Conservation (phyloP, 2,329 filamentous ascomycete species). For the Botrytis squamosa region DNA sequence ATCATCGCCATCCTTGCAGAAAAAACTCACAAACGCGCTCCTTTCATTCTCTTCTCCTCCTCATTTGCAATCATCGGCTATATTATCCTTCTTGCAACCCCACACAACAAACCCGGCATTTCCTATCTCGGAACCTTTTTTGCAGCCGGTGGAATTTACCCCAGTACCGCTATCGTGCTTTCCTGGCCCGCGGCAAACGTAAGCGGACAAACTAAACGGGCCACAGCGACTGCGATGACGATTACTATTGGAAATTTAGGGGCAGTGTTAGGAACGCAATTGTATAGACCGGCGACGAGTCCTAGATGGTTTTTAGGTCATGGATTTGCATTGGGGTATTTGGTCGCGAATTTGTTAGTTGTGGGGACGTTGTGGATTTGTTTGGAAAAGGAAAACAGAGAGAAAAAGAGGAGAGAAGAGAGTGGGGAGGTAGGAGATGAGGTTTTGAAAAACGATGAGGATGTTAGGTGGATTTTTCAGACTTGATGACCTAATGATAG, state of each 20-base stretch:
- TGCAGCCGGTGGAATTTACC: slow-evolving; percentile 66
- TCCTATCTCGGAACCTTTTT: slow-evolving; percentile 63
- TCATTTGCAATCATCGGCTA: slow-evolving; percentile 61
- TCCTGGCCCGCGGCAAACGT: slow-evolving; percentile 73
- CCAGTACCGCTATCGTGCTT: slow-evolving; percentile 60
- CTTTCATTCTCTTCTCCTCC: slow-evolving; percentile 61
- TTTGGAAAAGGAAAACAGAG: slow-evolving; percentile 57
- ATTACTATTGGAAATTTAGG: slow-evolving; percentile 70
- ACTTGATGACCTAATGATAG: slow-evolving; percentile 18
- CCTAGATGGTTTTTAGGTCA: slow-evolving; percentile 67
- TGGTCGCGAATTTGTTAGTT: slow-evolving; percentile 57
- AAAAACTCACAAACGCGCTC: slow-evolving; percentile 53
- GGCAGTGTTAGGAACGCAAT: slow-evolving; percentile 66
- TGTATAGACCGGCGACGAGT: slow-evolving; percentile 60
- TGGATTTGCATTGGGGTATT: slow-evolving; percentile 63
- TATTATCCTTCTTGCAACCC: slow-evolving; percentile 54
- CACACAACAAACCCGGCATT: slow-evolving; percentile 48
- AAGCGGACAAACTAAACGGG: slow-evolving; percentile 67
- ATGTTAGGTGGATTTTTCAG: slow-evolving; percentile 66
- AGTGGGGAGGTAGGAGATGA: slow-evolving; percentile 56
- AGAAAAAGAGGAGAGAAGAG: slow-evolving; percentile 46
- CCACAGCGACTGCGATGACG: slow-evolving; percentile 67
- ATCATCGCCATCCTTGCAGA: slow-evolving; percentile 60
- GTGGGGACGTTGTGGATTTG: slow-evolving; percentile 52
- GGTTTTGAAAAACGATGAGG: slow-evolving; percentile 54